Evolutionary conservation across 139 green algal species (phyloP).

Genomic region (Nannochloris sp.): DNA sequence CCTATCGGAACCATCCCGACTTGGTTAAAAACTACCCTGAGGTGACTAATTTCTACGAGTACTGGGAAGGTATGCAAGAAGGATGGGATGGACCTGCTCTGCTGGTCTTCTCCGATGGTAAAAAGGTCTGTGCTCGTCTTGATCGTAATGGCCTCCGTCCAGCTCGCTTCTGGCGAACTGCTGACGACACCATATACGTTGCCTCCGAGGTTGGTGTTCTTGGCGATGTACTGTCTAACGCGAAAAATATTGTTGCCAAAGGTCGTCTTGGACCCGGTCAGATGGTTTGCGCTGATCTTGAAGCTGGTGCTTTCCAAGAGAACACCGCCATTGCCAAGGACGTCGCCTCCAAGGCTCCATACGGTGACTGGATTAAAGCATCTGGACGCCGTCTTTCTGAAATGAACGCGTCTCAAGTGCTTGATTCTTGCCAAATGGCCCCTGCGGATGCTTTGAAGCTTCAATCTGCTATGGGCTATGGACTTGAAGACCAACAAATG

Average conservation of each 20-base stretch:
- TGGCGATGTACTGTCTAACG: slow-evolving; percentile 80
- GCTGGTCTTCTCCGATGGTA: slow-evolving; percentile 94
- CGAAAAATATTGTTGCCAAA: slow-evolving; percentile 79
- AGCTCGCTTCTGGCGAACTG: slow-evolving; percentile 92
- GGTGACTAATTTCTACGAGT: slow-evolving; percentile 89
- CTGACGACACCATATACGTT: slow-evolving; percentile 94
- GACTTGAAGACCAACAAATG: slow-evolving; percentile 90
- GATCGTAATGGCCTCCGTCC: slow-evolving; percentile 97
- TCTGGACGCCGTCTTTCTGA: slow-evolving; percentile 44
- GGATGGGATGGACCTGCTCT: slow-evolving; percentile 98
- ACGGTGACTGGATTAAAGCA: slow-evolving; percentile 76
- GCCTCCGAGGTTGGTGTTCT: slow-evolving; percentile 95
- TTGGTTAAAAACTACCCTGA: slow-evolving; percentile 86
- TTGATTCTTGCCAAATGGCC: slow-evolving; percentile 43
- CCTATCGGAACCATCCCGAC: slow-evolving; percentile 83
- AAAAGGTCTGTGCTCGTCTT: slow-evolving; percentile 80
- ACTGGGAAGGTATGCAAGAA: slow-evolving; percentile 96
- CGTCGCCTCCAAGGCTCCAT: slow-evolving; percentile 66
- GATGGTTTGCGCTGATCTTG: slow-evolving; percentile 89
- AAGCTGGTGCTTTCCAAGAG: slow-evolving; percentile 75
- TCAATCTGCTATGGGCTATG: slow-evolving; percentile 62
- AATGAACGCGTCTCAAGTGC: slow-evolving; percentile 31
- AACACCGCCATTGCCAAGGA: slow-evolving; percentile 75
- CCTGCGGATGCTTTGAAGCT: slow-evolving; percentile 45
- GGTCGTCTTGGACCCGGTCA: slow-evolving; percentile 93